These are phyloP conservation scores for Pharus latifolius DNA, from an alignment of 176 grass and related monocot genomes.

Conservation along the genomic window DNA sequence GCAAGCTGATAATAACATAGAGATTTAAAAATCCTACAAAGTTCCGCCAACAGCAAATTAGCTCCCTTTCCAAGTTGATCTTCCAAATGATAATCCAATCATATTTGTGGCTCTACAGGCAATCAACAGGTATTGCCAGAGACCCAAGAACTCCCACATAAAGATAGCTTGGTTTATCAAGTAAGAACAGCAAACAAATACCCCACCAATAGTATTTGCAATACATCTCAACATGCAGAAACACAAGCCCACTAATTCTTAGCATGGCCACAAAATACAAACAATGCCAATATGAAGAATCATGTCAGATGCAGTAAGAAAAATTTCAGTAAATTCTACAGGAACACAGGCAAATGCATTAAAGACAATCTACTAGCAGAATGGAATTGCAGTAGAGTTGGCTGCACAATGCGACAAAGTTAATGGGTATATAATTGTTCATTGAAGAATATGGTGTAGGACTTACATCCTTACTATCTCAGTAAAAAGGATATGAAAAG, in stretches of 20 bases:
- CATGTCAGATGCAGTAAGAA: background rate
- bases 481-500: background rate
- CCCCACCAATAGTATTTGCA: background rate
- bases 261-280: background rate
- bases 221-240: slow-evolving; percentile 8
- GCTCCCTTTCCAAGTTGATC: too few relatives aligned
- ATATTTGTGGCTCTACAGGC: too few relatives aligned
- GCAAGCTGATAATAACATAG: too few relatives aligned
- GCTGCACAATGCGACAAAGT: too few relatives aligned
- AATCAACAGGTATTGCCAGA: too few relatives aligned
- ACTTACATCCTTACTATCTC: background rate
- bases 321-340: background rate
- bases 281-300: background rate
- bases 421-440: background rate
- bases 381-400: background rate
- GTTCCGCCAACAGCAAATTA: too few relatives aligned
- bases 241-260: background rate
- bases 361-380: background rate
- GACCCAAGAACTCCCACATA: too few relatives aligned
- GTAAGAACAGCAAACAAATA: too few relatives aligned
- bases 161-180: too few relatives aligned
- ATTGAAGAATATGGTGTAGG: background rate
- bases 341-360: background rate
- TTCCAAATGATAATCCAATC: too few relatives aligned
- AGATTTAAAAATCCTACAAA: too few relatives aligned